Base-by-base conservation (phyloP, 2,329 filamentous ascomycete species). In the Kalaharituber pfeilii region DNA sequence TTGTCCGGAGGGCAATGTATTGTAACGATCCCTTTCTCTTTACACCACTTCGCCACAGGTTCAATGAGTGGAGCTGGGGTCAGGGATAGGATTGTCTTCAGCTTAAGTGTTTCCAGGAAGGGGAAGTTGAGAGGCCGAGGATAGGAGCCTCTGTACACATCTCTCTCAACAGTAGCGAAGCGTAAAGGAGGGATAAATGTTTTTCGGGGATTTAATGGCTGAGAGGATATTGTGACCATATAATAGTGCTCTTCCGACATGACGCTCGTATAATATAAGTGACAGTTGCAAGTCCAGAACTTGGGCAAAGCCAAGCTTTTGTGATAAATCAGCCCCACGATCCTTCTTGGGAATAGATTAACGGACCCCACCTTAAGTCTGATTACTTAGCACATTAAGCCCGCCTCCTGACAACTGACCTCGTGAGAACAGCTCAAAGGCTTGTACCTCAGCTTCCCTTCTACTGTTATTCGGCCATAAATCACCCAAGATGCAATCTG, bases 401-500 rank as follows among this genome's bases (percentile, higher is more conserved):
- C 2, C n/a, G 9, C 30, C 30, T 9, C 30, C 30, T 9, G 30
- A 36, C 30, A 36, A 36, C 30, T 9, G n/a, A 9, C 30, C 30
- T n/a, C 30, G n/a, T n/a, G n/a, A 36, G 9, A 9, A 9, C 30
- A 9, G 9, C 30, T n/a, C 30, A n/a, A 36, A n/a, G n/a, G n/a
- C n/a, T n/a, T n/a, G n/a, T n/a, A n/a, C n/a, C n/a, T n/a, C n/a
- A n/a, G n/a, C n/a, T n/a, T n/a, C n/a, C n/a, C n/a, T n/a, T 47
- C 15, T 15, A 11, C 42, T 4, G 5, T 13, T 47, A 25, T 3
- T 22, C 20, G n/a, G 42, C 15, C 9, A 2, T 5, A 36, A 47
- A 5, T 47, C 42, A 20, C 13, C 13, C 63, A 75, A 62, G 53
- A 86, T 86, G 83, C 82, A 87, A 73, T 86, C 83, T 30, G 82